Evolutionary conservation across 176 grass and related monocot species (phyloP).

Genomic region (Raddia distichophylla): DNA sequence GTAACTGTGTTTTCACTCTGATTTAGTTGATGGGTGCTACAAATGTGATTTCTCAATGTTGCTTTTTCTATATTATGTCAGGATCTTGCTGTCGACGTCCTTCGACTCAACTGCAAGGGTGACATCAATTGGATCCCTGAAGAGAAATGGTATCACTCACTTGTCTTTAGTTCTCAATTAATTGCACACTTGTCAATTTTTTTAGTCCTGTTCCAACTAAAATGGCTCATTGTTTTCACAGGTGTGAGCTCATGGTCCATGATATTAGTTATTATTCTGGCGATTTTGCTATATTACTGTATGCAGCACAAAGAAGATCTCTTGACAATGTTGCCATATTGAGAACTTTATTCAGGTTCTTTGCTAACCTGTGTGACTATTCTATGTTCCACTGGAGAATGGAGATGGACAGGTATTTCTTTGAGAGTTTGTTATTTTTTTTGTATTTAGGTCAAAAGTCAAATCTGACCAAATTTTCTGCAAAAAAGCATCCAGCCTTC

Average conservation of each 20-base stretch:
- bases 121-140: slow-evolving; percentile 57
- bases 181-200: slow-evolving; percentile 23
- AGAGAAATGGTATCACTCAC: slow-evolving; percentile 51
- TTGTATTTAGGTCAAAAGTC: slow-evolving; percentile 12
- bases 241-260: slow-evolving; percentile 63
- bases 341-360: slow-evolving; percentile 10
- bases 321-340: slow-evolving; percentile 34
- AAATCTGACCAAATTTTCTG: background rate
- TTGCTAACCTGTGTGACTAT: slow-evolving; percentile 16
- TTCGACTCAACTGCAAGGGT: slow-evolving; percentile 90
- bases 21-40: slow-evolving; percentile 1
- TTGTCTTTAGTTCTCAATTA: slow-evolving; percentile 10
- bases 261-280: slow-evolving; percentile 64
- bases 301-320: slow-evolving; percentile 56
- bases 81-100: slow-evolving; percentile 80
- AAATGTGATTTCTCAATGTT: slow-evolving; percentile 16
- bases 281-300: slow-evolving; percentile 75
- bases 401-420: background rate
- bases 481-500: slow-evolving; percentile 4
- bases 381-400: slow-evolving; percentile 20
- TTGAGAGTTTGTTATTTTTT: slow-evolving; percentile 5
- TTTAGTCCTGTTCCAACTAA: slow-evolving; percentile 24
- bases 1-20: slow-evolving; percentile 26
- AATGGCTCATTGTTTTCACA: slow-evolving; percentile 47
- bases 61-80: slow-evolving; percentile 35